A percentile compares a stretch with the other conserved stretches of the same genome.
Conservation (phyloP, 2,329 filamentous ascomycete genomes). For the Pyrenochaeta sp. region DNA sequence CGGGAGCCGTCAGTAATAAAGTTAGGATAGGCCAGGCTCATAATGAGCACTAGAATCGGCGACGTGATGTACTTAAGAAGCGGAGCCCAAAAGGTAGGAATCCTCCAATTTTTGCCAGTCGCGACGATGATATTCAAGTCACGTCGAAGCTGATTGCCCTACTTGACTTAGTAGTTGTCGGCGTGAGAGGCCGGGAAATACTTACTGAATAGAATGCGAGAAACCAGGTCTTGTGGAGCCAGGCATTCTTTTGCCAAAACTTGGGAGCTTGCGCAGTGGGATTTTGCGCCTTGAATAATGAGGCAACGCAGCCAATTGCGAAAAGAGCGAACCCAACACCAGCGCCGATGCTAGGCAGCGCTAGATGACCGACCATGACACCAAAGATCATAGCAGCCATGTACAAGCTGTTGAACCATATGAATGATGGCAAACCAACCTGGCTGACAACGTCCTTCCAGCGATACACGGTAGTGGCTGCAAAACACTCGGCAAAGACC, state of each 20-base stretch:
- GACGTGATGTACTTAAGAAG: conserved; percentile 12
- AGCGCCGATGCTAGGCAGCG: conserved; percentile 53
- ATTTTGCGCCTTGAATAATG: conserved; percentile 51
- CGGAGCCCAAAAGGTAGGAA: conserved; percentile 58
- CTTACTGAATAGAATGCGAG: conserved; percentile 62
- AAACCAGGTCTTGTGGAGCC: conserved; percentile 47
- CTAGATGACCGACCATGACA: conserved; percentile 56
- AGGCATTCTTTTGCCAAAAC: conserved; percentile 41
- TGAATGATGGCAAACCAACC: conserved; percentile 52
- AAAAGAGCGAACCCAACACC: conserved; percentile 61
- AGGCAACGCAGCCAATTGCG: conserved; percentile 47
- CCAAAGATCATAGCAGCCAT: conserved; percentile 60
- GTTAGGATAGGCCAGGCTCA: conserved; percentile 10
- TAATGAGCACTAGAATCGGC: conserved; percentile 9
- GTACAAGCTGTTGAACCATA: conserved; percentile 58
- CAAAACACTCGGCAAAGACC: conserved; percentile 59
- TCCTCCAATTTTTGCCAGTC: conserved; percentile 61
- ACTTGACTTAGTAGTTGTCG: not conserved
- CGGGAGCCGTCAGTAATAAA: not conserved
- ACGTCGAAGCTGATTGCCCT: conserved; percentile 64
- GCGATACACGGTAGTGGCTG: conserved; percentile 60
- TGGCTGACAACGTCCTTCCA: conserved; percentile 57
- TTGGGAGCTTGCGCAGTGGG: conserved; percentile 52
- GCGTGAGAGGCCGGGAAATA: too few species aligned
- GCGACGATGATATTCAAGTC: conserved; percentile 62